Conservation (phyloP, 2,329 filamentous ascomycete genomes). For the Fusarium chlamydosporum region DNA sequence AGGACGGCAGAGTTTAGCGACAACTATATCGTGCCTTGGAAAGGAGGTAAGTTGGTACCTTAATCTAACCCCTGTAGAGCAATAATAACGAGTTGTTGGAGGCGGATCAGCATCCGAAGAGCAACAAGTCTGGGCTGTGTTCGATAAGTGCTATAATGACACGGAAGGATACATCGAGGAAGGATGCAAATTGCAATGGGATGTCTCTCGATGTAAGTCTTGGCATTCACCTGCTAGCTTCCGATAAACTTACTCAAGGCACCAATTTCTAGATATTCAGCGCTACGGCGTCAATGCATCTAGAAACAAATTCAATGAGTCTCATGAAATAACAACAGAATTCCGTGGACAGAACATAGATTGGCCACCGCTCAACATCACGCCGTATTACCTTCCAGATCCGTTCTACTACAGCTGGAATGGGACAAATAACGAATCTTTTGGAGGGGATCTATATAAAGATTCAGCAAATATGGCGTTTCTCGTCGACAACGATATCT, state of each 20-base stretch:
- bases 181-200: not conserved
- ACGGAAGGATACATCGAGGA: not conserved
- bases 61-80: too few species aligned
- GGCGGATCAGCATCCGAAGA: not conserved
- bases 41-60: too few species aligned
- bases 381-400: not conserved
- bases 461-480: accelerated
- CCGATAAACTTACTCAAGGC: accelerated
- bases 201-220: conserved; percentile 1
- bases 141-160: accelerated
- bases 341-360: not conserved
- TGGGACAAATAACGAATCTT: accelerated
- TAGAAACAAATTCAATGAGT: accelerated
- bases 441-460: not conserved
- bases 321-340: not conserved
- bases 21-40: not conserved
- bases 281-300: not conserved
- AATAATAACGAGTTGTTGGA: accelerated
- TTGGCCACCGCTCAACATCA: conserved; percentile 13
- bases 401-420: conserved; percentile 6
- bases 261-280: not conserved
- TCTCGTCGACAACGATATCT: not conserved
- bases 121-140: not conserved
- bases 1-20: not conserved
- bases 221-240: accelerated